Evolutionary conservation across 352 stramenopile genomes (phyloP).

Genomic region (Phytophthora sojae): DNA sequence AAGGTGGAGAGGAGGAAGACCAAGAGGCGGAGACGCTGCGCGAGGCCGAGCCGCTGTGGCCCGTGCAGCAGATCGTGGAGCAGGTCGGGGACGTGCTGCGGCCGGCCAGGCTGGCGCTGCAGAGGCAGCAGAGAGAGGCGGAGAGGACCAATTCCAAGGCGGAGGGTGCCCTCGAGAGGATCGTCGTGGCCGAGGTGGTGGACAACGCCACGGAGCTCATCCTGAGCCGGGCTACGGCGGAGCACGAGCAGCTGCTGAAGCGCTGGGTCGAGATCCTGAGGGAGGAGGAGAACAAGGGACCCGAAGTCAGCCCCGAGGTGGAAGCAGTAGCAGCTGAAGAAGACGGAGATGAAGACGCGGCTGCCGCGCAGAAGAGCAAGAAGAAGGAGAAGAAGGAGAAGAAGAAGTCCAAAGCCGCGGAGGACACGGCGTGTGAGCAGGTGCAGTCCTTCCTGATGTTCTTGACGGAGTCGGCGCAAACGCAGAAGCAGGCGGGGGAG

Average conservation of each 20-base stretch:
- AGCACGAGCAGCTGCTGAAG: conserved; percentile 45
- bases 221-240: conserved; percentile 49
- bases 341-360: neutral
- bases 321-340: neutral
- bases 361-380: conserved; percentile 29
- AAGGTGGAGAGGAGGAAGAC: conserved; percentile 3
- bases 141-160: conserved; percentile 28
- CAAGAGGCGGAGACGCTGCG: neutral
- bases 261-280: conserved; percentile 54
- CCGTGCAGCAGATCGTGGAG: conserved; percentile 42
- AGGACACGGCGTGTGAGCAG: conserved; percentile 49
- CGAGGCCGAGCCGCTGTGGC: conserved; percentile 20
- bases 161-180: conserved; percentile 41
- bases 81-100: conserved; percentile 46
- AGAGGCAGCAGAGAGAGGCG: conserved; percentile 27
- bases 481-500: conserved; percentile 8
- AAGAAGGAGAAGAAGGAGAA: conserved; percentile 41
- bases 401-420: conserved; percentile 26
- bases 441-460: conserved; percentile 64
- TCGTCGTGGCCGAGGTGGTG: conserved; percentile 62
- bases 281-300: conserved; percentile 34
- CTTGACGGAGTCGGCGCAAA: conserved; percentile 40
- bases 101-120: conserved; percentile 37
- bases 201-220: conserved; percentile 76
- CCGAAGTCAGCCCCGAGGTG: conserved; percentile 11